These are phyloP conservation scores for Thecaphora frezii DNA, from an alignment of 1,284 basidiomycete genomes.

Conservation along the genomic window DNA sequence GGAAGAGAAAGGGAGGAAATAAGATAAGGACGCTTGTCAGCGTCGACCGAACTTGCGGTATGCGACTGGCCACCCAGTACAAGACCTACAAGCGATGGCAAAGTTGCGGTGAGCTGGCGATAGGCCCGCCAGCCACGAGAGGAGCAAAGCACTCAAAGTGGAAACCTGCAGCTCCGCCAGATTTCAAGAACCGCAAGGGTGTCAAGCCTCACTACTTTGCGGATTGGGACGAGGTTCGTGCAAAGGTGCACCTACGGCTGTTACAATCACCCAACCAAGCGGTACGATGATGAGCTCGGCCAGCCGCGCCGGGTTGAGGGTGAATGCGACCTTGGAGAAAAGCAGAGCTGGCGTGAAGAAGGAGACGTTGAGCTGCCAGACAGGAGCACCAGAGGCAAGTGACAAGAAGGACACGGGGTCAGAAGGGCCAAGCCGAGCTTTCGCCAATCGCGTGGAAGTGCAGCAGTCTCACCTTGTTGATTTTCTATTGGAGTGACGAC, in stretches of 20 bases:
- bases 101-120: constrained; percentile 59
- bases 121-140: constrained; percentile 56
- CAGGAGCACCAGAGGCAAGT: constrained; percentile 35
- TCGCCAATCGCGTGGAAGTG: constrained; percentile 35
- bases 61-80: too few species aligned
- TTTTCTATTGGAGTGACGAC: constrained; percentile 15
- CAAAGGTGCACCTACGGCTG: constrained; percentile 23
- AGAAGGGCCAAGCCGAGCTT: too few species aligned
- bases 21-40: too few species aligned
- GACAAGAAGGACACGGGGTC: too few species aligned
- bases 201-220: too few species aligned
- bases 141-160: constrained; percentile 49
- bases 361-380: constrained; percentile 78
- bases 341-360: constrained; percentile 88
- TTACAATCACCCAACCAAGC: constrained; percentile 69
- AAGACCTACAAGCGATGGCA: constrained; percentile 53
- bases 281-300: constrained; percentile 89
- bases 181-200: too few species aligned
- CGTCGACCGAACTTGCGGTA: too few species aligned
- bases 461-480: constrained; percentile 61
- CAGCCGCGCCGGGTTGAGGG: constrained; percentile 69
- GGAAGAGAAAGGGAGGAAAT: too few species aligned
- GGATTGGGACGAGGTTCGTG: too few species aligned
- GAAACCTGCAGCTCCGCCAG: too few species aligned
- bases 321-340: constrained; percentile 88